phyloP scores from a whole-genome alignment of 2,329 filamentous ascomycete species.

The Chaetoscypha palmicola region DNA sequence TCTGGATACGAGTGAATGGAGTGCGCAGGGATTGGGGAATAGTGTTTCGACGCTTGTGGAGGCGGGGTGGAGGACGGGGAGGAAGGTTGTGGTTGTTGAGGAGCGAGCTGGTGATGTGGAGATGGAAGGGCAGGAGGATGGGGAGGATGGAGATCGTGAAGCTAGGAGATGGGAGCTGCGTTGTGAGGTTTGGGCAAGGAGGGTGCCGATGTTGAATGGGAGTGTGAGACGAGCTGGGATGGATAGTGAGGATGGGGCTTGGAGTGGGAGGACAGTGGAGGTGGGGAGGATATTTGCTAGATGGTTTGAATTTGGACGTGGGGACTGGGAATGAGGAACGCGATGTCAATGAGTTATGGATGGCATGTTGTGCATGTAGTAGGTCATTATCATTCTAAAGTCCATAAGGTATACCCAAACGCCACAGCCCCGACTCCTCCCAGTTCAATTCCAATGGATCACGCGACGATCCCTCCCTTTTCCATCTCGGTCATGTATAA shows the following conservation, averaged over 20 bases:
- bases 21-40: constrained; percentile 61
- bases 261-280: constrained; percentile 52
- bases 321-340: constrained; percentile 29
- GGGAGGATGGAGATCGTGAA: constrained; percentile 7
- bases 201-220: constrained; percentile 56
- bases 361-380: neutral
- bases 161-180: constrained; percentile 14
- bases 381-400: constrained; percentile 27
- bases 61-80: constrained; percentile 41
- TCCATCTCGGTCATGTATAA: constrained; percentile 99
- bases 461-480: constrained; percentile 55
- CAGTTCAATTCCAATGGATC: constrained; percentile 9
- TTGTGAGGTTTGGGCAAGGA: constrained; percentile 38
- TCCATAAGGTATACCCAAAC: constrained; percentile 30
- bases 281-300: constrained; percentile 51
- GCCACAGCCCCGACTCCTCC: constrained; percentile 15
- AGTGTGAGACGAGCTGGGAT: constrained; percentile 38
- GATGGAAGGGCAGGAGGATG: constrained; percentile 31
- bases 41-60: constrained; percentile 59
- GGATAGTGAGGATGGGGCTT: constrained; percentile 43
- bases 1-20: constrained; percentile 64
- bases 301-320: constrained; percentile 54
- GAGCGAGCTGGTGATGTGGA: constrained; percentile 25
- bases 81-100: constrained; percentile 43
- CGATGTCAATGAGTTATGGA: neutral